These are phyloP conservation scores for Daldinia concentrica DNA, from an alignment of 495 filamentous ascomycete genomes.

Conservation along the genomic window DNA sequence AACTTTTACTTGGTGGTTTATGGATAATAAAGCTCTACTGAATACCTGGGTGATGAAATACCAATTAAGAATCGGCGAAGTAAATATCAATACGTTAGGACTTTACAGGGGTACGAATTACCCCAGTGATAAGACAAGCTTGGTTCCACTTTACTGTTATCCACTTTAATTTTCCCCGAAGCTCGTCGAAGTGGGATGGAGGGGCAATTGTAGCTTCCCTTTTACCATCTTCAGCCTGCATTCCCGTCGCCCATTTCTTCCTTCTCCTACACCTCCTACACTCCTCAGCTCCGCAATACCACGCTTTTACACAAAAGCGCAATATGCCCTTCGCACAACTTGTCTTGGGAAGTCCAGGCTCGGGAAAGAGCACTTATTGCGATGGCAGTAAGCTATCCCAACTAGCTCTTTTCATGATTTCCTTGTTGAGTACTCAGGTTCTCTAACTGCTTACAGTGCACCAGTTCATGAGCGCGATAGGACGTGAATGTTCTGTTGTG, in stretches of 20 bases:
- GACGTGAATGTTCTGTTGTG: slow-evolving; percentile 90
- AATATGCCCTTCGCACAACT: slow-evolving; percentile 71
- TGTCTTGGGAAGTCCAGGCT: slow-evolving; percentile 89
- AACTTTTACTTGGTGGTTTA: background rate
- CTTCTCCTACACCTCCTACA: background rate
- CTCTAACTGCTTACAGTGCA: slow-evolving; percentile 66
- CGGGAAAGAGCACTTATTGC: slow-evolving; percentile 97
- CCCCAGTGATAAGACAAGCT: slow-evolving; percentile 27
- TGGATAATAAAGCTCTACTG: background rate
- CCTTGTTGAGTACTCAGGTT: background rate
- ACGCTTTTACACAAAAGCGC: background rate
- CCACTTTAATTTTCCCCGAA: slow-evolving; percentile 42
- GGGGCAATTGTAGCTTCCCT: slow-evolving; percentile 31
- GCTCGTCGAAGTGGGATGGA: slow-evolving; percentile 34
- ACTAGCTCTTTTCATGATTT: background rate
- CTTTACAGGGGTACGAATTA: slow-evolving; percentile 33
- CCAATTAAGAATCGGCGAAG: slow-evolving; percentile 8
- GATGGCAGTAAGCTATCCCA: slow-evolving; percentile 73
- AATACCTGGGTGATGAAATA: no score
- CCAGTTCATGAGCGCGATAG: slow-evolving; percentile 94
- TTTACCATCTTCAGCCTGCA: background rate
- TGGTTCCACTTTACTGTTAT: slow-evolving; percentile 20
- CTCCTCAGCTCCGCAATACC: background rate
- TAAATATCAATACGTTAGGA: slow-evolving; percentile 39
- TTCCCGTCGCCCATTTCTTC: slow-evolving; percentile 4